These are phyloP conservation scores for Solanum habrochaites DNA, from an alignment of 257 asterid species.

Conservation along the genomic window DNA sequence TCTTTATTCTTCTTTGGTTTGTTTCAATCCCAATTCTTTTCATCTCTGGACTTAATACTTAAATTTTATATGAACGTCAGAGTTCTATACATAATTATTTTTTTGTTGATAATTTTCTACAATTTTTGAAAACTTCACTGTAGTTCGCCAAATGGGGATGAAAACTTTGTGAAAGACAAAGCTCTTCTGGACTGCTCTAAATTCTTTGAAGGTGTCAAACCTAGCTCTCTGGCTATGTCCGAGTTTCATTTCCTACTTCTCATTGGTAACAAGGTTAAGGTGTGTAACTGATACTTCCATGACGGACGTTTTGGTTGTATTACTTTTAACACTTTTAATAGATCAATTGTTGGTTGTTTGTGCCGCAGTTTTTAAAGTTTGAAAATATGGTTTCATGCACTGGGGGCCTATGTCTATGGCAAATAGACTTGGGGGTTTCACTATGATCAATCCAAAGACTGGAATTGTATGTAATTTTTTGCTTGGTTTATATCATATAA, in stretches of 20 bases:
- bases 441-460: too few relatives aligned
- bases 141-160: constrained; percentile 91
- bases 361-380: background rate
- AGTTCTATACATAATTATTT: background rate
- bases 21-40: background rate
- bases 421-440: too few relatives aligned
- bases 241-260: constrained; percentile 97
- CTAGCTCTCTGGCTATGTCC: constrained; percentile 83
- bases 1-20: background rate
- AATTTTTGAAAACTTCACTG: constrained; percentile 13
- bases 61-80: background rate
- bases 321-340: background rate
- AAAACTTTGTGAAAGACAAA: constrained; percentile 95
- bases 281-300: constrained; percentile 18
- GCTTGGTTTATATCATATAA: background rate
- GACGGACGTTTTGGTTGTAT: constrained; percentile 9
- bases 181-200: constrained; percentile 77
- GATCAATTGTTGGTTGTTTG: background rate
- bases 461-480: background rate
- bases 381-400: too few relatives aligned
- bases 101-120: background rate
- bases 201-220: constrained; percentile 73
- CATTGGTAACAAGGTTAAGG: too few relatives aligned
- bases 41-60: background rate
- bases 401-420: too few relatives aligned